Base-by-base conservation (phyloP, 768 basidiomycete genomes). In the Grammothele lineata region DNA sequence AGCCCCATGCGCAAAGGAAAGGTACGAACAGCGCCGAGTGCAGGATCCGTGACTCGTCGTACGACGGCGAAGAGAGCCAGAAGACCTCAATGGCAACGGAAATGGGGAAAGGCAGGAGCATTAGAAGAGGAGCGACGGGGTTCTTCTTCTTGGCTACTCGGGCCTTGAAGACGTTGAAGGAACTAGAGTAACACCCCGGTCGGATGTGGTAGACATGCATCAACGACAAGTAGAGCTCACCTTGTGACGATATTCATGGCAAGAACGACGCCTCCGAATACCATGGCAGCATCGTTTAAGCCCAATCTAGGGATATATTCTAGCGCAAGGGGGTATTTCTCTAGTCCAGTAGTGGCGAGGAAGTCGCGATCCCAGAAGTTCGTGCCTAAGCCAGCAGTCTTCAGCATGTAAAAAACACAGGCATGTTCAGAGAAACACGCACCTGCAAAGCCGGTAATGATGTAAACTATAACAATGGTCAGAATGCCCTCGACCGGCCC, bases 401-500 rank as follows among this genome's bases (percentile, higher is more conserved):
- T 75, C 39, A 86, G 71, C 50, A 90, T 63, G 12, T 74, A 75
- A 12, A 76, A 75, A 58, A 92, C 87, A 92, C 91, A 93, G 63
- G 93, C 83, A 2, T 74, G 60, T 2, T 91, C 78, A 1, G 91
- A 90, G 91, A 47, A 8, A 17, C 35, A 32, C 61, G 38, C 51
- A 81, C 90, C 90, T 57, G 74, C 83, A 42, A 87, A 64, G 0
- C 92, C 94, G 11, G 87, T 85, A 43, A 95, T 69, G 24, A 82
- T 54, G 68, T 85, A 97, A 45, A 97, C 83, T 8, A 56, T 62
- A 22, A 85, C 72, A 45, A 98, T 85, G 66, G 97, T 76, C 27
- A 99, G 70, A 55, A 98, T 95, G 6, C 96, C 96, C 65, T 98
- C 96, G 2, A 97, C 89, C 0, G 96, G 95, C 0, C 96, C 95